phyloP scores from a whole-genome alignment of 108 stramenopile species.

The Discostella stelligeroides region DNA sequence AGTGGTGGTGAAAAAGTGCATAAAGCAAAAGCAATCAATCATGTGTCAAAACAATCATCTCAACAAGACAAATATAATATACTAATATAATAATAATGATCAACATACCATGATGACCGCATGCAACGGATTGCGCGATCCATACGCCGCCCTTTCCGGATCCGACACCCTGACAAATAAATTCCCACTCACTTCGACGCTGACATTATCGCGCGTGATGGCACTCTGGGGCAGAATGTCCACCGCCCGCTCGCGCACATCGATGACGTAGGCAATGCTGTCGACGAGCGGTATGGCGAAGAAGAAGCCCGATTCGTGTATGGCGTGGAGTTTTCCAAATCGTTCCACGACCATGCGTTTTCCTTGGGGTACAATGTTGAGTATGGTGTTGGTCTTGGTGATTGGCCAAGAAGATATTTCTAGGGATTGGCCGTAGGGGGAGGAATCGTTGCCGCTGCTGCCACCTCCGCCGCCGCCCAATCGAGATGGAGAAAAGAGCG shows the following conservation, averaged over 20 bases:
- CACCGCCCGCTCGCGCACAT: constrained; percentile 93
- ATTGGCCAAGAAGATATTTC: constrained; percentile 79
- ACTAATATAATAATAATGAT: background rate
- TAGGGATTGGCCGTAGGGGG: constrained; percentile 49
- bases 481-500: constrained; percentile 11
- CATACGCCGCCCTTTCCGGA: constrained; percentile 93
- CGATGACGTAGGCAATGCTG: constrained; percentile 92
- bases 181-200: constrained; percentile 97
- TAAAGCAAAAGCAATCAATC: background rate
- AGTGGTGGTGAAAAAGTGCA: background rate
- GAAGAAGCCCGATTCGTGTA: constrained; percentile 93
- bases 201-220: constrained; percentile 97
- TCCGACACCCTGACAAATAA: constrained; percentile 94
- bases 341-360: constrained; percentile 94
- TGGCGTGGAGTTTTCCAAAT: constrained; percentile 86
- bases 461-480: background rate
- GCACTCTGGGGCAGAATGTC: constrained; percentile 92
- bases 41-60: background rate
- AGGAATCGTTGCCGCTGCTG: constrained; percentile 19
- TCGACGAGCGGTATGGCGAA: constrained; percentile 94
- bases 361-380: constrained; percentile 94
- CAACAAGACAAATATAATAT: background rate
- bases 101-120: constrained; percentile 89
- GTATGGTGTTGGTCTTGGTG: constrained; percentile 84
- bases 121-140: constrained; percentile 94